A percentile compares a stretch with the other conserved stretches of the same genome.
Evolutionary conservation across 192 early-diverging fungal species (phyloP).

Genomic region (Allomyces macrogynus): DNA sequence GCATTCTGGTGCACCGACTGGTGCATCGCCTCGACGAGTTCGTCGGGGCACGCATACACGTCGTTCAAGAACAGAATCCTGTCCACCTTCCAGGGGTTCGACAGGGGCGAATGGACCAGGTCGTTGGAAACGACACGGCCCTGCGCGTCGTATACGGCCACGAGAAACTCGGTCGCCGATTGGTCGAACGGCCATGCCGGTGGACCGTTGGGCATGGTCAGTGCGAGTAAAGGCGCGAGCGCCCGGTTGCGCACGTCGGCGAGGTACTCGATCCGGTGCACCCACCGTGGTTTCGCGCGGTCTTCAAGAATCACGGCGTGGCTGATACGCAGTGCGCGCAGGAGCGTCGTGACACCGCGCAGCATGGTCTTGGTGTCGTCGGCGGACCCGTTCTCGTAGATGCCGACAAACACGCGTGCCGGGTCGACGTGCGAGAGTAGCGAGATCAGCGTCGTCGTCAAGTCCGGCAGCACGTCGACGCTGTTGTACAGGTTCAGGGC

Average conservation of each 20-base stretch:
- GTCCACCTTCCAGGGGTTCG: too few species aligned
- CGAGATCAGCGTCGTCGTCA: slow-evolving; percentile 14
- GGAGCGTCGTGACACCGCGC: slow-evolving; percentile 3
- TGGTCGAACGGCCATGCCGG: slow-evolving; percentile 1
- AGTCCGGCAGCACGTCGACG: slow-evolving; percentile 17
- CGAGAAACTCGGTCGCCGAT: too few species aligned
- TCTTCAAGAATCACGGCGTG: slow-evolving; percentile 10
- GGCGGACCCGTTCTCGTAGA: slow-evolving; percentile 22
- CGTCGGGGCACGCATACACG: too few species aligned
- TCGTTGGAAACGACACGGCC: too few species aligned
- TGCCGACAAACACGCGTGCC: slow-evolving; percentile 14
- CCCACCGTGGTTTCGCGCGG: neutral
- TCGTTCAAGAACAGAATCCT: too few species aligned
- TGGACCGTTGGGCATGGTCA: slow-evolving; percentile 5
- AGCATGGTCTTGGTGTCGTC: slow-evolving; percentile 19
- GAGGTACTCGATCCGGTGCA: slow-evolving; percentile 24
- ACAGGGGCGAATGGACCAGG: too few species aligned
- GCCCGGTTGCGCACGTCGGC: slow-evolving; percentile 21
- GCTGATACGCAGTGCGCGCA: slow-evolving; percentile 8
- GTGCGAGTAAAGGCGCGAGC: slow-evolving; percentile 14
- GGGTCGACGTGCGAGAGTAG: slow-evolving; percentile 15
- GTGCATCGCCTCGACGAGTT: too few species aligned
- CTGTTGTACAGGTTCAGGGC: slow-evolving; percentile 20
- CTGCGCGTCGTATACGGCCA: too few species aligned
- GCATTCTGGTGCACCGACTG: too few species aligned